Percentiles rank a stretch among this genome's conserved stretches.
Conservation (phyloP, 1,139 yeast species). For the Candida albicans region DNA sequence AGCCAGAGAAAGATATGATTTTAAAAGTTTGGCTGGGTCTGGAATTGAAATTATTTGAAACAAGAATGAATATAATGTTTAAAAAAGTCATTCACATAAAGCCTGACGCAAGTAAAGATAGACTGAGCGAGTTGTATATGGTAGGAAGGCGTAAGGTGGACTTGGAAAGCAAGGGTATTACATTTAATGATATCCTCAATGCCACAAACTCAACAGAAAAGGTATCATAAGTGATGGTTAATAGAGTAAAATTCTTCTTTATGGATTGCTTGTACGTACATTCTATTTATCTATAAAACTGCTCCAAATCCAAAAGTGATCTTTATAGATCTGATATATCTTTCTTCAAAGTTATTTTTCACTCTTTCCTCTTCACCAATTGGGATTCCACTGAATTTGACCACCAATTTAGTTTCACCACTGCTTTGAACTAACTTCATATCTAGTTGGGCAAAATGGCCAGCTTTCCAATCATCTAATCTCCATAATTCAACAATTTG, state of each 20-base stretch:
- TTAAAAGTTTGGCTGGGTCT: constrained; percentile 46
- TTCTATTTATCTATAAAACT: constrained; percentile 46
- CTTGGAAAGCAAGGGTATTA: constrained; percentile 3
- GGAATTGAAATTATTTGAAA: constrained; percentile 32
- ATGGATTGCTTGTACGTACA: neutral
- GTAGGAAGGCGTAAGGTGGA: constrained; percentile 26
- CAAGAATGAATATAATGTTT: constrained; percentile 29
- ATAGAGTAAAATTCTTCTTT: no score
- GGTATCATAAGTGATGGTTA: no score
- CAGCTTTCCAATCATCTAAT: constrained; percentile 81
- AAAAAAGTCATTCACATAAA: constrained; percentile 33
- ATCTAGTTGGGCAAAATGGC: constrained; percentile 70
- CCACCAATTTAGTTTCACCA: constrained; percentile 79
- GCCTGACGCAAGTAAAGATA: constrained; percentile 39
- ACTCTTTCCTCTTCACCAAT: constrained; percentile 96
- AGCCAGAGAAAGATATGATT: constrained; percentile 34
- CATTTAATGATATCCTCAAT: constrained; percentile 3
- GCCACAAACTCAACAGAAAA: no score
- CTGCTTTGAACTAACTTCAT: constrained; percentile 72
- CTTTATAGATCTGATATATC: constrained; percentile 85
- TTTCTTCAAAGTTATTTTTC: constrained; percentile 79
- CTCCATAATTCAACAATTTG: constrained; percentile 81
- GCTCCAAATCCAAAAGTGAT: constrained; percentile 92
- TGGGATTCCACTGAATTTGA: constrained; percentile 87
- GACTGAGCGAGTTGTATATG: constrained; percentile 42